Conservation (phyloP, 1,284 basidiomycete species). For the Ceratobasidium sp. region DNA sequence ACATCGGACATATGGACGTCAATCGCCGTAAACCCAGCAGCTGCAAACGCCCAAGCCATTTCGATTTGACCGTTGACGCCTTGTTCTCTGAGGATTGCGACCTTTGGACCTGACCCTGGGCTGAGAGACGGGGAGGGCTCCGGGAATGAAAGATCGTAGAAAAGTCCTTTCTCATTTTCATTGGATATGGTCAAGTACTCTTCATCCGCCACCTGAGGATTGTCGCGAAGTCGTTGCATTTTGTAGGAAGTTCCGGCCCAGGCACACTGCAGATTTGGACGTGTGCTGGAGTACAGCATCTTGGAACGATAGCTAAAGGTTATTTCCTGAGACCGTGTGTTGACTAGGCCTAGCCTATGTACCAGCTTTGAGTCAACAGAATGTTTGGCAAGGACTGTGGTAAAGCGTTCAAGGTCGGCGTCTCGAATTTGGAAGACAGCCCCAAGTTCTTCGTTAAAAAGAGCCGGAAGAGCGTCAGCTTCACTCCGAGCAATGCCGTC, state of each 20-base stretch:
- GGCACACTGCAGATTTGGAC: slow-evolving; percentile 79
- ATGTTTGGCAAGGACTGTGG: slow-evolving; percentile 70
- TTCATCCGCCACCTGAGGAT: slow-evolving; percentile 80
- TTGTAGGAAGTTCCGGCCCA: slow-evolving; percentile 97
- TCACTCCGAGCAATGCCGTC: slow-evolving; percentile 65
- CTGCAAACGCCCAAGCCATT: slow-evolving; percentile 98
- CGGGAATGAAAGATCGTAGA: slow-evolving; percentile 66
- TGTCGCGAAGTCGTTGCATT: slow-evolving; percentile 92
- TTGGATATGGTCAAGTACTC: slow-evolving; percentile 86
- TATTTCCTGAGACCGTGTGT: slow-evolving; percentile 64
- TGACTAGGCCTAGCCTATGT: slow-evolving; percentile 80
- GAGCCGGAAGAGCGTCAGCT: slow-evolving; percentile 70
- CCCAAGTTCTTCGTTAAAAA: slow-evolving; percentile 98
- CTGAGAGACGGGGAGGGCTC: slow-evolving; percentile 43
- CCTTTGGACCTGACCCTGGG: slow-evolving; percentile 75
- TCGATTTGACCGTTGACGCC: slow-evolving; percentile 98
- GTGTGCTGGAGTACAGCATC: slow-evolving; percentile 73
- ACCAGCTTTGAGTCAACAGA: slow-evolving; percentile 82
- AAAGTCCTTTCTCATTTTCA: slow-evolving; percentile 74
- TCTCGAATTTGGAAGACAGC: slow-evolving; percentile 89
- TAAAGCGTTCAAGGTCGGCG: slow-evolving; percentile 70
- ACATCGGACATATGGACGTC: slow-evolving; percentile 99
- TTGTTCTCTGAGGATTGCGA: slow-evolving; percentile 97
- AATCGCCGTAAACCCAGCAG: slow-evolving; percentile 92
- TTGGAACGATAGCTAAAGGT: slow-evolving; percentile 67